phyloP scores from a whole-genome alignment of 805 yeast genomes.

The Lipomyces kockii region DNA sequence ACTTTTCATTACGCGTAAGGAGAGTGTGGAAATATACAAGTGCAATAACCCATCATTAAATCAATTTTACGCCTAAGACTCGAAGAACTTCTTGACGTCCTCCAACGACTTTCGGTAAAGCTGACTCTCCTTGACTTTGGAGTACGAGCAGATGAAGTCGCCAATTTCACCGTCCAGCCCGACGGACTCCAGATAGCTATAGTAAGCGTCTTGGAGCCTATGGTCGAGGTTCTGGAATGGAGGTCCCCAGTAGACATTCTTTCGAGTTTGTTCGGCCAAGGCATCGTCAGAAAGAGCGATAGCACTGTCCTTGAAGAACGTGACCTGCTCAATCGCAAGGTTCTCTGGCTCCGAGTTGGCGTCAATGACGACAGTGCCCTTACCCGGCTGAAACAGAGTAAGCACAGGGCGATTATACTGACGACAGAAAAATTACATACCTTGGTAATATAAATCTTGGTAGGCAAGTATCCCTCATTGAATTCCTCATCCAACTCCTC shows the following conservation, averaged over 20 bases:
- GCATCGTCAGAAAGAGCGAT: constrained; percentile 17
- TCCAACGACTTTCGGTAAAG: constrained; percentile 25
- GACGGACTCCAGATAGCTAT: constrained; percentile 20
- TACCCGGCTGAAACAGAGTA: constrained; percentile 1
- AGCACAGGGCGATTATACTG: neutral
- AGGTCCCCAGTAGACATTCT: constrained; percentile 33
- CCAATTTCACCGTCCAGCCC: constrained; percentile 26
- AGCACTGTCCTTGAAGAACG: constrained; percentile 22
- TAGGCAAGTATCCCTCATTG: constrained; percentile 18
- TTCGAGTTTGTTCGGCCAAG: constrained; percentile 15
- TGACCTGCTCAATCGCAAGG: constrained; percentile 19
- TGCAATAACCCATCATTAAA: neutral
- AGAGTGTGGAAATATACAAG: neutral
- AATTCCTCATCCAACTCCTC: constrained; percentile 12
- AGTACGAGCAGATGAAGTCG: constrained; percentile 20
- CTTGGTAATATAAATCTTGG: constrained; percentile 25
- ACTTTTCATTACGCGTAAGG: constrained; percentile 1
- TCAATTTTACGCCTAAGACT: constrained; percentile 13
- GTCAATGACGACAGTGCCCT: constrained; percentile 27
- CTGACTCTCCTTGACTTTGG: constrained; percentile 20
- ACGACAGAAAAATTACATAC: neutral
- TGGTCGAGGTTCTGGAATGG: constrained; percentile 31
- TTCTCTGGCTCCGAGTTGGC: constrained; percentile 7
- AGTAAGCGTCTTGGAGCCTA: constrained; percentile 21
- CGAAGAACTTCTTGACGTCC: constrained; percentile 16